Base-by-base conservation (phyloP, 805 yeast species). In the Candida broadrunensis region DNA sequence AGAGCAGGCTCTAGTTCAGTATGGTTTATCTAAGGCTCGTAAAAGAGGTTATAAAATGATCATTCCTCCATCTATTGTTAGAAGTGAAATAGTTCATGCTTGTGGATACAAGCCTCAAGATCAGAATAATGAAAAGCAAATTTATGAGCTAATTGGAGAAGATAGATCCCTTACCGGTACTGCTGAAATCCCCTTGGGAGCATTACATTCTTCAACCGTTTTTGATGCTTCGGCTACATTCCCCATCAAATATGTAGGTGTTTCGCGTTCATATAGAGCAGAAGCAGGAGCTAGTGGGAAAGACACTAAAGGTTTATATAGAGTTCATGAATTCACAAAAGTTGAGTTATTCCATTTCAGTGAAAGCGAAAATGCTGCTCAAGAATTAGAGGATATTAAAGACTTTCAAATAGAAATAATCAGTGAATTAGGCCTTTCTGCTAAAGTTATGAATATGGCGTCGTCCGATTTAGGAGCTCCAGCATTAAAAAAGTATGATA, bases 261-360 rank as follows among this genome's bases (percentile, higher is more conserved):
- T 88, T 1, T 84, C 95, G 39, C 72, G 97, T 47, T 80, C 96
- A 46, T 93, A 82, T 56, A 72, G 99, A 46, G 96, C 97, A 0
- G 99, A 93, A 58, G 99, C 99, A 0, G 99, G 98, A 2, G 93
- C 98, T 1, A 77, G 96, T 41, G 99, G 99, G 2, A 79, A 78
- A 48, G 97, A 88, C 49, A 88, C 97, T 0, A 81, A 83, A 51
- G 99, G 99, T 0, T 68, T 93, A 1, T 93, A 93, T 52, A 70
- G 99, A 33, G 97, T 93, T 18, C 99, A 93, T 58, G 99, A 93
- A 64, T 93, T 93, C 60, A 87, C 95, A 9, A 93, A 93, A 60
- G 96, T 93, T 1, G 99, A 93, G 58, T 64, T 93, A 39, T 93
- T 91, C 54, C 82, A 83, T 39, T 70, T 45, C 83, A 93, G 96